Evolutionary conservation across 164 flowering plant genomes (phyloP).

Genomic region (Cinnamomum micranthum): DNA sequence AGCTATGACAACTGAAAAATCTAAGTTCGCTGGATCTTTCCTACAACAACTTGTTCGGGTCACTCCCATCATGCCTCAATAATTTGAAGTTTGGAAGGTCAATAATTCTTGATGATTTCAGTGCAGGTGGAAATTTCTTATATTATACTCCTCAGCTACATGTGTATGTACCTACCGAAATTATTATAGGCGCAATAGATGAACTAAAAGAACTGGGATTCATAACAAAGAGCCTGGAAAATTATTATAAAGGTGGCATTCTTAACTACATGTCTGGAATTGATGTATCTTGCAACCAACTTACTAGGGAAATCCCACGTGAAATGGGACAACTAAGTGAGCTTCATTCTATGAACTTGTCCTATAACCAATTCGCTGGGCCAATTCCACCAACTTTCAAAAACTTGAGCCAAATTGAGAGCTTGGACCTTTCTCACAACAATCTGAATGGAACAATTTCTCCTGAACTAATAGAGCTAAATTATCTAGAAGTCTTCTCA

Average conservation of each 20-base stretch:
- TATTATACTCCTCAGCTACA: too few relatives aligned
- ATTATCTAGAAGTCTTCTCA: conserved; percentile 8
- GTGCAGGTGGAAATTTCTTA: too few relatives aligned
- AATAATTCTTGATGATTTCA: too few relatives aligned
- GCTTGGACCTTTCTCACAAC: conserved; percentile 28
- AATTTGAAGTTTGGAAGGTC: neutral
- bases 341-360: conserved; percentile 14
- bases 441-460: conserved; percentile 24
- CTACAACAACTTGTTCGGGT: neutral
- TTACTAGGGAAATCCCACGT: conserved; percentile 19
- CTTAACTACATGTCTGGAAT: conserved; percentile 9
- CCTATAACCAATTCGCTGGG: conserved; percentile 17
- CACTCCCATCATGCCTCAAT: neutral
- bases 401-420: conserved; percentile 17
- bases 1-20: neutral
- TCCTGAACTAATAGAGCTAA: conserved; percentile 7
- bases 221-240: neutral
- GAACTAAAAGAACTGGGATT: neutral
- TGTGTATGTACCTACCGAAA: neutral
- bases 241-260: neutral
- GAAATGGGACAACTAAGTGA: conserved; percentile 16
- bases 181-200: neutral
- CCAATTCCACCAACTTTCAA: conserved; percentile 15
- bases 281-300: conserved; percentile 22
- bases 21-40: neutral